These are phyloP conservation scores for Lentinula aciculospora DNA, from an alignment of 768 basidiomycete species.

Conservation along the genomic window DNA sequence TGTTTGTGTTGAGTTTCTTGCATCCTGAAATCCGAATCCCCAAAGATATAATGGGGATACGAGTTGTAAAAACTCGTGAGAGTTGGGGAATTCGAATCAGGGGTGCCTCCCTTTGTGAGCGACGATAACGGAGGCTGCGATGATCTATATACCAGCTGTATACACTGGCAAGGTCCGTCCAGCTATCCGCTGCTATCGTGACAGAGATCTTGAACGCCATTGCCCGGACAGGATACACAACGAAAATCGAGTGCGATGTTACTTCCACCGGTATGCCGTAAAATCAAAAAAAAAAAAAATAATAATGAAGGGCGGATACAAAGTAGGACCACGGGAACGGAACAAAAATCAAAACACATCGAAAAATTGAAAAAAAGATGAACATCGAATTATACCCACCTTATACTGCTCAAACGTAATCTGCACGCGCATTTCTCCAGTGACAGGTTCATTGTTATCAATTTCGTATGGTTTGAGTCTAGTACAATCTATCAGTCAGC, in stretches of 20 bases:
- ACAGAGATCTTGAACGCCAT: too few species aligned
- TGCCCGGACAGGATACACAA: too few species aligned
- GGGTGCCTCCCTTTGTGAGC: not conserved
- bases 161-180: not conserved
- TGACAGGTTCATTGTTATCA: slow-evolving; percentile 61
- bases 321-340: too few species aligned
- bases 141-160: not conserved
- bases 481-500: slow-evolving; percentile 6
- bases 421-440: slow-evolving; percentile 92
- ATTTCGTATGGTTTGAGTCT: slow-evolving; percentile 68
- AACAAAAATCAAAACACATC: not conserved
- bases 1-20: too few species aligned
- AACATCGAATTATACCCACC: slow-evolving; percentile 38
- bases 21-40: too few species aligned
- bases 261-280: too few species aligned
- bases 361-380: not conserved
- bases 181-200: not conserved
- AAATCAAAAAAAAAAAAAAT: too few species aligned
- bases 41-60: too few species aligned
- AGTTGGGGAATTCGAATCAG: too few species aligned
- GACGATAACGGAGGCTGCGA: not conserved
- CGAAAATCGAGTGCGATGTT: too few species aligned
- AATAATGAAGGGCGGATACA: too few species aligned
- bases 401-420: slow-evolving; percentile 90
- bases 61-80: too few species aligned